Base-by-base conservation (phyloP, 805 yeast genomes). In the Starmerella potacharoeniae region DNA sequence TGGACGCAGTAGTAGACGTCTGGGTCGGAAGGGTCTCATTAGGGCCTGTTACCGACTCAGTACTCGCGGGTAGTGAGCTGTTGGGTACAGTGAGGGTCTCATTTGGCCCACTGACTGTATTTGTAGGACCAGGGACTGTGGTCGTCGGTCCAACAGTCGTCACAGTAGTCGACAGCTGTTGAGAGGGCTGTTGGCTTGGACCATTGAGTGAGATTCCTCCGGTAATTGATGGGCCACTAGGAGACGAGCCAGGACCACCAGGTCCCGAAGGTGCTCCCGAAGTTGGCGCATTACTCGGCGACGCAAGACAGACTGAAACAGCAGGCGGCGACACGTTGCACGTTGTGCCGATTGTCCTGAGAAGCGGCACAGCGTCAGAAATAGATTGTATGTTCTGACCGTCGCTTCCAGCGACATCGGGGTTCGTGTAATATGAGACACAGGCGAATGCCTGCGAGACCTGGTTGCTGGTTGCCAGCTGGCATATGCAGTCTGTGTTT, bases 401-500 rank as follows among this genome's bases (percentile, higher is more conserved):
- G 9, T n/a, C 11, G 30, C 14, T 16, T 6, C 40, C 28, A 6
- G 16, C 29, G 14, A 55, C 54, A 31, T 51, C 30, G 10, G 43
- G 2, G 22, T 51, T 46, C 2, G 54, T 55, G 45, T 55, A 55
- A 42, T 40, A 55, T 6, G 52, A 40, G 6, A 46, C 54, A 17
- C 57, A 55, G 7, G n/a, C 11, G 33, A 39, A 10, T 5, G 54
- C 54, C 39, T 55, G 52, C 11, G 16, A 14, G 16, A 51, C 40
- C 35, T 35, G 40, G 42, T n/a, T 22, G 10, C 49, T 11, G 14
- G 36, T 3, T 3, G 54, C 51, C 28, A 55, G 28, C 36, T 41
- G 34, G 54, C 57, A 55, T 30, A 55, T 51, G 17, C 57, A 55
- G 16, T 10, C 14, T 6, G 52, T 16, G 17, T 34, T 16, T 3